Evolutionary conservation across 345 rosid genomes (phyloP).

Genomic region (Kernera saxatilis): DNA sequence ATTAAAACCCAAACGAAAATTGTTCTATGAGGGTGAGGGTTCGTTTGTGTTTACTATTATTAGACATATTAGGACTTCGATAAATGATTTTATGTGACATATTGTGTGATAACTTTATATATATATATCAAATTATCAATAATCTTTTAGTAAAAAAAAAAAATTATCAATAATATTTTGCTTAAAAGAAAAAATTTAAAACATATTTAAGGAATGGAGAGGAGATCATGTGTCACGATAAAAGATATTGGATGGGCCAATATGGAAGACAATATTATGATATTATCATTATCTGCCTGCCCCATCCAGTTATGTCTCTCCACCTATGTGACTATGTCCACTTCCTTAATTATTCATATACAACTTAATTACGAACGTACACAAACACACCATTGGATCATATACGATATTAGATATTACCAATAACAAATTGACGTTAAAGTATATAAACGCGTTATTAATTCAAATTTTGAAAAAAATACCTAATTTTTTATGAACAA

Average conservation of each 20-base stretch:
- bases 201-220: not conserved
- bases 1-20: not conserved
- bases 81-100: not conserved
- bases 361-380: not conserved
- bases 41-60: not conserved
- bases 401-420: not conserved
- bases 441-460: not conserved
- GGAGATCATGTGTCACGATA: conserved; percentile 14
- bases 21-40: not conserved
- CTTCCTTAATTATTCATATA: not conserved
- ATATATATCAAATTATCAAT: not conserved
- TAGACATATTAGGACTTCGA: not conserved
- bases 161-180: not conserved
- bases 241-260: conserved; percentile 10
- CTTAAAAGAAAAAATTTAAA: not conserved
- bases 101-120: not conserved
- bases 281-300: conserved; percentile 26
- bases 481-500: not conserved
- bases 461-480: not conserved
- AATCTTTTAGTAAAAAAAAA: not conserved
- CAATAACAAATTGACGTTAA: not conserved
- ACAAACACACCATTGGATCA: not conserved
- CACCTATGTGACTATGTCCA: conserved; percentile 25
- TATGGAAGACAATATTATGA: conserved; percentile 28
- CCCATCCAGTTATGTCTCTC: conserved; percentile 28